These are phyloP conservation scores for Botrytis galanthina DNA, from an alignment of 2,329 filamentous ascomycete genomes.

Conservation along the genomic window DNA sequence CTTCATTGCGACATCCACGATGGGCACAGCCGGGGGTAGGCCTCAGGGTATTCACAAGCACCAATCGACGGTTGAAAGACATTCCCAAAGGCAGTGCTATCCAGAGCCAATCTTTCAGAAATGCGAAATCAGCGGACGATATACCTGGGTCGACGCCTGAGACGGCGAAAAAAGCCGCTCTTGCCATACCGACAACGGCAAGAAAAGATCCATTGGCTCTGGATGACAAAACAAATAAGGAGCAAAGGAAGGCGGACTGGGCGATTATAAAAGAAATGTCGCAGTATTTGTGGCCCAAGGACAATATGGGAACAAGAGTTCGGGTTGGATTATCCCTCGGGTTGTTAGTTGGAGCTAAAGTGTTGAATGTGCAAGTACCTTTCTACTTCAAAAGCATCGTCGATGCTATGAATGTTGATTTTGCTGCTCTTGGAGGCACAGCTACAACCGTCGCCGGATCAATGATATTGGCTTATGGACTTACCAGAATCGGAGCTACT, in stretches of 20 bases:
- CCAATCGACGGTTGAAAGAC: conserved; percentile 30
- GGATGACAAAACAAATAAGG: conserved; percentile 68
- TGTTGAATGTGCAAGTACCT: conserved; percentile 94
- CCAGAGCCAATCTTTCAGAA: conserved; percentile 29
- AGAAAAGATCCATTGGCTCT: conserved; percentile 58
- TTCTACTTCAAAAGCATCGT: conserved; percentile 99
- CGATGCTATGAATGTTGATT: conserved; percentile 95
- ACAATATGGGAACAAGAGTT: conserved; percentile 76
- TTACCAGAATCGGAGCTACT: conserved; percentile 82
- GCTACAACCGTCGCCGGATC: conserved; percentile 85
- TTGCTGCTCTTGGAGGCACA: conserved; percentile 80
- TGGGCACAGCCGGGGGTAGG: conserved; percentile 29
- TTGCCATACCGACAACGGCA: conserved; percentile 23
- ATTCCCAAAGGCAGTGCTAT: conserved; percentile 25
- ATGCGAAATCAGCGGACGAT: conserved; percentile 28
- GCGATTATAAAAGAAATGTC: conserved; percentile 98
- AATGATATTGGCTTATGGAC: conserved; percentile 91
- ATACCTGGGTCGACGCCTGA: conserved; percentile 30
- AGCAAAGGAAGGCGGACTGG: conserved; percentile 97
- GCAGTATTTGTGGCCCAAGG: conserved; percentile 92
- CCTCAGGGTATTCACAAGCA: conserved; percentile 36
- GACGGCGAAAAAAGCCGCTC: conserved; percentile 28
- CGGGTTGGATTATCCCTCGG: conserved; percentile 82
- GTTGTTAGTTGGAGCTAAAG: conserved; percentile 84
- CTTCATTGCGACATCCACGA: conserved; percentile 26